phyloP scores from a whole-genome alignment of 345 rosid genomes.

The Lepidium didymum region DNA sequence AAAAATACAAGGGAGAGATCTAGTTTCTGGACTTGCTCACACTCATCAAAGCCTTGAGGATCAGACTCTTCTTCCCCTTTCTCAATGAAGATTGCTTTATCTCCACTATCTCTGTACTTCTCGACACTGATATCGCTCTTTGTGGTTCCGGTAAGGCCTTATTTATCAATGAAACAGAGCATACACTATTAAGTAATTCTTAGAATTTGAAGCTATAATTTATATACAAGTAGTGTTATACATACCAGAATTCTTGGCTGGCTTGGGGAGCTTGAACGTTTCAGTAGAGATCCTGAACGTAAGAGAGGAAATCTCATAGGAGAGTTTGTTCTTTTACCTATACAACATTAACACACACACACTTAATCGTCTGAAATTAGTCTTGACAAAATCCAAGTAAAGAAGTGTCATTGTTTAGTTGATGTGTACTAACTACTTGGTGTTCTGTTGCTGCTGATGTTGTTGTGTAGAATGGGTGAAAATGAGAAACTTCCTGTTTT shows the following conservation, averaged over 20 bases:
- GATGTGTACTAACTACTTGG: constrained; percentile 25
- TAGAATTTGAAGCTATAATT: constrained; percentile 6
- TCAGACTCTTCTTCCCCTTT: constrained; percentile 23
- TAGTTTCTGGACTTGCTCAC: constrained; percentile 45
- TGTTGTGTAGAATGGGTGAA: constrained; percentile 23
- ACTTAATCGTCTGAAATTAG: not conserved
- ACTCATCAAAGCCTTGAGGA: constrained; percentile 65
- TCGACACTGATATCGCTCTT: constrained; percentile 42
- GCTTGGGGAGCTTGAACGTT: constrained; percentile 49
- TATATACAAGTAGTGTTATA: not conserved
- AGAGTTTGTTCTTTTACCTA: constrained; percentile 50
- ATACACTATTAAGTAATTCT: constrained; percentile 15
- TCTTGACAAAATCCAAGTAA: not conserved
- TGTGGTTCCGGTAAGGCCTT: constrained; percentile 34
- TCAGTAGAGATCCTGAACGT: constrained; percentile 40
- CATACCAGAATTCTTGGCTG: constrained; percentile 36
- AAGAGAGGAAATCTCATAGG: constrained; percentile 43
- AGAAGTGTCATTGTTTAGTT: not conserved
- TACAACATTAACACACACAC: constrained; percentile 16
- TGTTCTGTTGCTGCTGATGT: constrained; percentile 24
- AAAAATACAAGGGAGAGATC: not conserved
- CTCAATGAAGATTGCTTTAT: constrained; percentile 41
- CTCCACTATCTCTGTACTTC: constrained; percentile 33
- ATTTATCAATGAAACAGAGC: not conserved
- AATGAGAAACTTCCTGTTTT: constrained; percentile 35